A percentile compares a stretch with the other conserved stretches of the same genome.
Evolutionary conservation across 2,329 filamentous ascomycete species (phyloP).

Genomic region (Ophiostoma ips): DNA sequence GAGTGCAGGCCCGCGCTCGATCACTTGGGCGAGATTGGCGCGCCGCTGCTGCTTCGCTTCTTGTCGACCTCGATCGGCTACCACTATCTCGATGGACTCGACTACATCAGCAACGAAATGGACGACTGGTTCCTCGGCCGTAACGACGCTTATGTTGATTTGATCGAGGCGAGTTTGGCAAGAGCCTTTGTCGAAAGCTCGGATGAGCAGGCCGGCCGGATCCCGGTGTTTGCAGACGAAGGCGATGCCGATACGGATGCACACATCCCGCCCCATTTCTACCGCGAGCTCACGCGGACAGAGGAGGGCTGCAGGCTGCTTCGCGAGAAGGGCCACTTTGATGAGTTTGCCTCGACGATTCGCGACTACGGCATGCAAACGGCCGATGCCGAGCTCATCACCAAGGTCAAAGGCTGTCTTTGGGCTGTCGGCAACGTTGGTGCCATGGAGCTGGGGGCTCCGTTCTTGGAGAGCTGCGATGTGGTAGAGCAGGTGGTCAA

Average conservation of each 20-base stretch:
- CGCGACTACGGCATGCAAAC: constrained; percentile 74
- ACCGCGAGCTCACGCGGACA: constrained; percentile 84
- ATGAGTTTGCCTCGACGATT: constrained; percentile 82
- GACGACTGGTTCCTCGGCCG: constrained; percentile 97
- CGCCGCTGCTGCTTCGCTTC: constrained; percentile 81
- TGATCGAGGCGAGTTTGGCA: constrained; percentile 90
- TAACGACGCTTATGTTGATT: constrained; percentile 87
- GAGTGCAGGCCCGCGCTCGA: constrained; percentile 90
- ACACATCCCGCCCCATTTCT: constrained; percentile 91
- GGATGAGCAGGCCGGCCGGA: constrained; percentile 39
- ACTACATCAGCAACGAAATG: constrained; percentile 99
- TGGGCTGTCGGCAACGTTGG: constrained; percentile 98
- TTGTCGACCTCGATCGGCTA: constrained; percentile 93
- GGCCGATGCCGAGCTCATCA: constrained; percentile 70
- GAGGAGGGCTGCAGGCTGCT: constrained; percentile 83
- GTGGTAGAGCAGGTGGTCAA: constrained; percentile 76
- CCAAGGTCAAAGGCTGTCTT: constrained; percentile 90
- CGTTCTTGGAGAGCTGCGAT: constrained; percentile 80
- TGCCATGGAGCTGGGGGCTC: constrained; percentile 92
- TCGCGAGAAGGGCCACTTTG: constrained; percentile 87
- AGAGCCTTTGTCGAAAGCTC: constrained; percentile 42
- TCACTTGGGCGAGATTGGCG: constrained; percentile 91
- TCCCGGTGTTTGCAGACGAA: constrained; percentile 45
- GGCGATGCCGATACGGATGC: constrained; percentile 39
- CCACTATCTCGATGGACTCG: constrained; percentile 88